Conservation (phyloP, 331 rosid genomes). For the Quercus lobata region DNA sequence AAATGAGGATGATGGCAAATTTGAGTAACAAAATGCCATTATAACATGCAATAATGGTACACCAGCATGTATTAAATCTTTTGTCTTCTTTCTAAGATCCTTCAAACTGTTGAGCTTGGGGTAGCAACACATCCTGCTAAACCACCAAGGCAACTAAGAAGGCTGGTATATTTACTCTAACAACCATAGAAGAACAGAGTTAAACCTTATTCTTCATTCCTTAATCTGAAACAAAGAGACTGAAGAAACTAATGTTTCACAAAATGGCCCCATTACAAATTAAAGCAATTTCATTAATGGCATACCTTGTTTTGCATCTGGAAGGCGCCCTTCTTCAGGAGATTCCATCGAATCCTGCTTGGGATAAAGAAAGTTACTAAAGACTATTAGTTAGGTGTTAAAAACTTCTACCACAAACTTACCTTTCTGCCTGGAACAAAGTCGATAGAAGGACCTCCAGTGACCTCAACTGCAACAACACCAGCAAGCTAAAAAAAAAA, state of each 20-base stretch:
- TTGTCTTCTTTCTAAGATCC: too few species aligned
- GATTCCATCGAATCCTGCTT: constrained; percentile 55
- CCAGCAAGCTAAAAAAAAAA: constrained; percentile 76
- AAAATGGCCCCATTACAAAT: neutral
- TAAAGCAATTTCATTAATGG: neutral
- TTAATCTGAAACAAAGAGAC: neutral
- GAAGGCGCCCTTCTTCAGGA: constrained; percentile 83
- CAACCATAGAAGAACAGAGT: neutral
- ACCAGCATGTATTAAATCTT: too few species aligned
- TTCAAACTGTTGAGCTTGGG: too few species aligned
- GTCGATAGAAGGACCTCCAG: constrained; percentile 82
- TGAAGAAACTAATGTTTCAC: neutral
- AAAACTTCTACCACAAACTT: neutral
- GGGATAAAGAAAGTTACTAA: constrained; percentile 4
- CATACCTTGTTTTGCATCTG: constrained; percentile 75
- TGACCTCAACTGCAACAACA: constrained; percentile 81
- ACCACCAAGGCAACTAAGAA: too few species aligned
- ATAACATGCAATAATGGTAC: too few species aligned
- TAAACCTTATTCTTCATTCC: neutral
- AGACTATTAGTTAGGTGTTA: neutral
- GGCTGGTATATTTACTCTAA: neutral
- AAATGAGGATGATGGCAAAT: too few species aligned
- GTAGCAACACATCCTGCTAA: too few species aligned
- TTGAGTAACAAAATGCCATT: too few species aligned
- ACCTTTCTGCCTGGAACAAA: constrained; percentile 91